Conservation (phyloP, 768 basidiomycete genomes). For the Rhizopogon rudus region DNA sequence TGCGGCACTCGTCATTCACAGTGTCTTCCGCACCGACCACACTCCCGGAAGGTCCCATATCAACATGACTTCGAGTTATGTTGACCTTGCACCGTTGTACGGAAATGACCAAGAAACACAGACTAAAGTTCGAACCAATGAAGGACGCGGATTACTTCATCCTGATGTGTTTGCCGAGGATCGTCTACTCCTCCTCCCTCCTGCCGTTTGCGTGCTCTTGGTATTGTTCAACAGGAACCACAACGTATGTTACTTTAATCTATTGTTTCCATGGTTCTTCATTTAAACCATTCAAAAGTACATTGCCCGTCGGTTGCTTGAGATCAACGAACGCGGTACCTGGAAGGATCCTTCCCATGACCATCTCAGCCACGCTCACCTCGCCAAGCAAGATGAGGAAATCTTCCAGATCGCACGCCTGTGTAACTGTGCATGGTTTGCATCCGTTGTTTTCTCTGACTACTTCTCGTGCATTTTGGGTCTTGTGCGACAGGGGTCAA, state of each 20-base stretch:
- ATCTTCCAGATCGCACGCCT: conserved; percentile 82
- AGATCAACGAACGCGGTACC: conserved; percentile 73
- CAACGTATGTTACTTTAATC: conserved; percentile 47
- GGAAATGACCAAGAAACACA: conserved; percentile 64
- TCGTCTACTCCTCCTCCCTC: conserved; percentile 73
- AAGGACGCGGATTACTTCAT: conserved; percentile 62
- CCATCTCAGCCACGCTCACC: conserved; percentile 24
- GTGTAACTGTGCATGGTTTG: conserved; percentile 81
- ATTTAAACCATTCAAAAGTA: conserved; percentile 40
- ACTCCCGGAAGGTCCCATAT: conserved; percentile 43
- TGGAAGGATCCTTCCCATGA: conserved; percentile 53
- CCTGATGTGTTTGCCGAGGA: conserved; percentile 80
- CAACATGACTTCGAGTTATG: conserved; percentile 85
- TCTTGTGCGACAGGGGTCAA: conserved; percentile 68
- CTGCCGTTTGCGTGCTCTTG: conserved; percentile 66
- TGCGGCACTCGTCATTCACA: conserved; percentile 81
- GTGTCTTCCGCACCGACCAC: conserved; percentile 82
- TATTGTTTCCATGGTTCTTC: not conserved
- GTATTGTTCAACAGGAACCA: conserved; percentile 91
- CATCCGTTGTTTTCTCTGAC: conserved; percentile 70
- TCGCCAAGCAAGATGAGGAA: conserved; percentile 61
- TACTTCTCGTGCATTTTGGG: conserved; percentile 81
- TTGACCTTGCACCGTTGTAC: conserved; percentile 81
- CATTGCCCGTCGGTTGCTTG: conserved; percentile 70
- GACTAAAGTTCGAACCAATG: conserved; percentile 44